A percentile compares a stretch with the other conserved stretches of the same genome.
phyloP scores from a whole-genome alignment of 805 yeast species.

The Hanseniaspora jakobsenii region DNA sequence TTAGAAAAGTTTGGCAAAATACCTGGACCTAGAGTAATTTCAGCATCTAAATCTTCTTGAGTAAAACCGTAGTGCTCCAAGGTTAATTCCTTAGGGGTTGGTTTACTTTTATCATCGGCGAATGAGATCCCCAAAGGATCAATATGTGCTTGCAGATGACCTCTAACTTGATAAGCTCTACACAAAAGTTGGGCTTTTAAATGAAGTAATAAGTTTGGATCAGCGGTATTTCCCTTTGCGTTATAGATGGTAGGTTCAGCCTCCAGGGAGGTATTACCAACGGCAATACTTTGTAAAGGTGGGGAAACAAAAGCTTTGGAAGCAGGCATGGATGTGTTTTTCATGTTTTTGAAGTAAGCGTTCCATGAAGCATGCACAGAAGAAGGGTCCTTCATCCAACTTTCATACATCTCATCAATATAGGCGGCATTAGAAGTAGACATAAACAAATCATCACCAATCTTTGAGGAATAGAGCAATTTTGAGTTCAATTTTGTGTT shows the following conservation, averaged over 20 bases:
- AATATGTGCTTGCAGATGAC: slow-evolving; percentile 87
- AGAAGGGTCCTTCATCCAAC: slow-evolving; percentile 82
- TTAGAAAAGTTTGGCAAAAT: slow-evolving; percentile 81
- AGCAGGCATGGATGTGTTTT: slow-evolving; percentile 55
- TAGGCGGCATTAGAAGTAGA: slow-evolving; percentile 78
- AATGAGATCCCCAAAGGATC: slow-evolving; percentile 91
- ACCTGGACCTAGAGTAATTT: slow-evolving; percentile 92
- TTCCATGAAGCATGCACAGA: slow-evolving; percentile 96
- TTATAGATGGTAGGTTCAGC: slow-evolving; percentile 26
- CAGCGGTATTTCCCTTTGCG: slow-evolving; percentile 24
- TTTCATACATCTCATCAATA: slow-evolving; percentile 94
- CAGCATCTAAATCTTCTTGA: slow-evolving; percentile 69
- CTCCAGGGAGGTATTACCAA: slow-evolving; percentile 17
- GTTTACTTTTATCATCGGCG: slow-evolving; percentile 48
- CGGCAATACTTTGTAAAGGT: slow-evolving; percentile 41
- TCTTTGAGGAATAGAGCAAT: background rate
- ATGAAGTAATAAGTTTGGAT: slow-evolving; percentile 67
- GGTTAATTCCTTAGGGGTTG: slow-evolving; percentile 74
- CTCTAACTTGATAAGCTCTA: slow-evolving; percentile 97
- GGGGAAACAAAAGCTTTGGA: slow-evolving; percentile 78
- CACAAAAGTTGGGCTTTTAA: slow-evolving; percentile 91
- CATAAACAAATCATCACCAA: slow-evolving; percentile 53
- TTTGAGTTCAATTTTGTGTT: background rate
- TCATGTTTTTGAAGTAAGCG: slow-evolving; percentile 87
- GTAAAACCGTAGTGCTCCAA: slow-evolving; percentile 86